These are phyloP conservation scores for Termitomyces eurrhizus DNA, from an alignment of 768 basidiomycete species.

Conservation along the genomic window DNA sequence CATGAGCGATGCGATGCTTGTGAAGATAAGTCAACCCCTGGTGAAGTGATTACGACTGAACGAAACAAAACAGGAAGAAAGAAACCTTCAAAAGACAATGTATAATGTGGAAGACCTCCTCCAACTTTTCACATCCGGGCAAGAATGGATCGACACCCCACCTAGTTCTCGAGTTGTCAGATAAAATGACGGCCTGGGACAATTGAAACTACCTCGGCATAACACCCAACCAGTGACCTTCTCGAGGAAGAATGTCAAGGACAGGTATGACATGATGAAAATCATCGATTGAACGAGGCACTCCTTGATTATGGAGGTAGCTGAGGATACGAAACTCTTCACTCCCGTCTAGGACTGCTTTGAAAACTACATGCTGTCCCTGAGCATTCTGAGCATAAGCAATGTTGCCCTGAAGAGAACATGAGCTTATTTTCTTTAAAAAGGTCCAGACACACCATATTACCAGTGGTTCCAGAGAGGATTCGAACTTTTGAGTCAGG, in stretches of 20 bases:
- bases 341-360: not conserved
- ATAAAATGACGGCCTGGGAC: not conserved
- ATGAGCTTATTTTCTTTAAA: not conserved
- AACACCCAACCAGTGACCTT: slow-evolving; percentile 23
- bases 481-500: not conserved
- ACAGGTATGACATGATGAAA: not conserved
- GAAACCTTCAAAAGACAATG: slow-evolving; percentile 16
- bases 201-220: slow-evolving; percentile 22
- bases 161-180: not conserved
- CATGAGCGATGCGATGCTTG: too few relatives aligned
- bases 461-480: not conserved
- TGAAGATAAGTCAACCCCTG: slow-evolving; percentile 20
- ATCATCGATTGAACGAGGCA: not conserved
- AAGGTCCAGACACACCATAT: not conserved
- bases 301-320: not conserved
- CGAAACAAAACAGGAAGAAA: not conserved
- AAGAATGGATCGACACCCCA: not conserved
- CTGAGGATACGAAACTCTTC: not conserved
- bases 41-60: too few relatives aligned
- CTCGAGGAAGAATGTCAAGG: slow-evolving; percentile 17
- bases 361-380: not conserved
- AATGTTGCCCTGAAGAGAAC: not conserved
- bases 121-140: not conserved
- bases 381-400: not conserved
- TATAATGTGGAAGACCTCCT: slow-evolving; percentile 4